Evolutionary conservation across 202 grass and related monocot species (phyloP), one percentile per base, ranked within the genome.

Genomic region (Brachypodium distachyon): DNA sequence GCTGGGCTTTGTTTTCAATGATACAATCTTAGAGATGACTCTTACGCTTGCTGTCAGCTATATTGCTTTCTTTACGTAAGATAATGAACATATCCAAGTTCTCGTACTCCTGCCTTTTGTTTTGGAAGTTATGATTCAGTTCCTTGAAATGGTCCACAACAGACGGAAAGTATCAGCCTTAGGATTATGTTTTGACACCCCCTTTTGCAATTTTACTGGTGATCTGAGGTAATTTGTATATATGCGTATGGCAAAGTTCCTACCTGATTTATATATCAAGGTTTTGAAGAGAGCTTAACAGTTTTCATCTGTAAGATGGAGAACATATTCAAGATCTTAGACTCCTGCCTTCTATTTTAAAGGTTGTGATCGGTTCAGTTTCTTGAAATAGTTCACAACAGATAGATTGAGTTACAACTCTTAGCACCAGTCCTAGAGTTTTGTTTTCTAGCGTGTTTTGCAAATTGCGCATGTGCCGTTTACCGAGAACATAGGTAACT

Each of bases 11-110:
- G 91, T 93, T 77, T 93, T 91, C 71, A 93, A 97, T 21, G 94
- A 97, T 72, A 90, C 88, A 72, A 87, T 97, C 78, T 93, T 97
- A 83, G 90, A 97, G 72, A 97, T 97, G 77, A 9, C 90, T 2
- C 84, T 93, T 52, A 97, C 94, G 78, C 72, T 97, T 79, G 90
- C 88, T 84, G 90, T 97, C 83, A 97, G 94, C 85, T 97, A 97
- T 72, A 80, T 93, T 82, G 88, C 94, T 70, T 97, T 91, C 73
- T 93, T 86, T 85, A 93, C 90, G 90, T 97, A 91, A 95, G 92
- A 82, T 79, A 38, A 76, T 14, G 34, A 38, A 50, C 53, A 7
- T 50, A 16, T 61, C 3, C 16, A 33, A 79, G 59, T 37, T 12
- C 42, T 58, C 32, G 33, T 73, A 36, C 22, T 76, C 41, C 7